These are phyloP conservation scores for Pythium insidiosum DNA, from an alignment of 352 stramenopile species.

Conservation along the genomic window DNA sequence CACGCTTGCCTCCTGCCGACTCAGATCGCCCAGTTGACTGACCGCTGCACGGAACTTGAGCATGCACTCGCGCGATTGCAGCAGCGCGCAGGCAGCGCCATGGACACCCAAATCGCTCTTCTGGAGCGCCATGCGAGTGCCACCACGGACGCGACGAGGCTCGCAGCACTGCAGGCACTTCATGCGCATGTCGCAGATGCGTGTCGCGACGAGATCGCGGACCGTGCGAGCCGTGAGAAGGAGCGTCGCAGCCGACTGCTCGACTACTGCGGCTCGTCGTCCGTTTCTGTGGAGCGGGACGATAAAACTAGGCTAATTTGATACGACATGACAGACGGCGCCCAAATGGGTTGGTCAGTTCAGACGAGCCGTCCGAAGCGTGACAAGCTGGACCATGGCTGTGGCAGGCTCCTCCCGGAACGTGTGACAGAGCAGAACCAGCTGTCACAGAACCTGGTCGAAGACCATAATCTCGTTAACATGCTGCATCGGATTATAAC, in stretches of 20 bases:
- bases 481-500: too few relatives aligned
- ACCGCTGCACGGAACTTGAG: conserved; percentile 33
- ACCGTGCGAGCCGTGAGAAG: conserved; percentile 11
- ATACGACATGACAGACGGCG: too few relatives aligned
- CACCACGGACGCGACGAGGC: conserved; percentile 12
- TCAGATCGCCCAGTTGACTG: conserved; percentile 32
- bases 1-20: neutral
- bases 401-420: too few relatives aligned
- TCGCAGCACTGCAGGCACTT: conserved; percentile 18
- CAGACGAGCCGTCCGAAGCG: too few relatives aligned
- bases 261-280: conserved; percentile 58
- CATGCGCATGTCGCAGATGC: conserved; percentile 12
- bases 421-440: too few relatives aligned
- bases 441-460: too few relatives aligned
- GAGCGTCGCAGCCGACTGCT: conserved; percentile 36
- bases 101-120: conserved; percentile 28
- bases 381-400: too few relatives aligned
- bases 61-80: conserved; percentile 24
- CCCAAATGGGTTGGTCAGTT: too few relatives aligned
- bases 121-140: conserved; percentile 22
- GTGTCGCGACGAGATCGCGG: conserved; percentile 23
- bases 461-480: too few relatives aligned
- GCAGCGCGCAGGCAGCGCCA: conserved; percentile 10
- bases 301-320: conserved; percentile 15
- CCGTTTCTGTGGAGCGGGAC: conserved; percentile 35